phyloP scores from a whole-genome alignment of 129 eudicot species.

The Deinandra increscens region DNA sequence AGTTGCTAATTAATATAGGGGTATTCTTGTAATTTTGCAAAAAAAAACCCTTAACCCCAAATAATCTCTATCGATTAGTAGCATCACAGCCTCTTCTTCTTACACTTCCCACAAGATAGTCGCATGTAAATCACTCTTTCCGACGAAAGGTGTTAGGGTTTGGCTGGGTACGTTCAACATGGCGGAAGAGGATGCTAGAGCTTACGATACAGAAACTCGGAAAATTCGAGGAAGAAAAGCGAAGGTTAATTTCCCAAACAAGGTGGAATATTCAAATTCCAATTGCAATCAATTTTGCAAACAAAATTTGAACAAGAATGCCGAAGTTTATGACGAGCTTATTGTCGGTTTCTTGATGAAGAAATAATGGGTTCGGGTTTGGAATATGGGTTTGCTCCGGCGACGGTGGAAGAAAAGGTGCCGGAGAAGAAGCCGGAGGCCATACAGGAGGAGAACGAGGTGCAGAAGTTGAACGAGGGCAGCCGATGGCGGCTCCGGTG shows the following conservation, averaged over 20 bases:
- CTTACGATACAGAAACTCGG: slow-evolving; percentile 85
- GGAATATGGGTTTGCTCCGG: slow-evolving; percentile 7
- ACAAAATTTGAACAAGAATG: slow-evolving; percentile 13
- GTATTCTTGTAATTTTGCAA: too few relatives aligned
- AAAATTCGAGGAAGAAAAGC: slow-evolving; percentile 88
- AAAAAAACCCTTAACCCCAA: too few relatives aligned
- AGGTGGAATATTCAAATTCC: too few relatives aligned
- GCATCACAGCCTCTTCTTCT: too few relatives aligned
- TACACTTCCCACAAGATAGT: too few relatives aligned
- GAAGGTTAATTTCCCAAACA: slow-evolving; percentile 86
- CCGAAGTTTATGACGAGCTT: not conserved
- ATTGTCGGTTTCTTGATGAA: slow-evolving; percentile 2
- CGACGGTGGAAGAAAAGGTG: slow-evolving; percentile 2
- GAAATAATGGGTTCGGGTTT: not conserved
- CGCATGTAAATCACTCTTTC: too few relatives aligned
- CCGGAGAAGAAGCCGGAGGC: slow-evolving; percentile 16
- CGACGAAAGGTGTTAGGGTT: slow-evolving; percentile 89
- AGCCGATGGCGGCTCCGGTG: slow-evolving; percentile 33
- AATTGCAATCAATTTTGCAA: slow-evolving; percentile 17
- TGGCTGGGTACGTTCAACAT: slow-evolving; percentile 96
- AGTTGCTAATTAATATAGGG: too few relatives aligned
- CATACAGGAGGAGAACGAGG: slow-evolving; percentile 35
- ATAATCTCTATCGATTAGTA: too few relatives aligned
- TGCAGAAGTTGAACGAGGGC: slow-evolving; percentile 67
- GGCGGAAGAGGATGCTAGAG: slow-evolving; percentile 90